Evolutionary conservation across 1,284 basidiomycete species (phyloP), one percentile per base, ranked within the genome.

Genomic region (Sporisorium exsertum): DNA sequence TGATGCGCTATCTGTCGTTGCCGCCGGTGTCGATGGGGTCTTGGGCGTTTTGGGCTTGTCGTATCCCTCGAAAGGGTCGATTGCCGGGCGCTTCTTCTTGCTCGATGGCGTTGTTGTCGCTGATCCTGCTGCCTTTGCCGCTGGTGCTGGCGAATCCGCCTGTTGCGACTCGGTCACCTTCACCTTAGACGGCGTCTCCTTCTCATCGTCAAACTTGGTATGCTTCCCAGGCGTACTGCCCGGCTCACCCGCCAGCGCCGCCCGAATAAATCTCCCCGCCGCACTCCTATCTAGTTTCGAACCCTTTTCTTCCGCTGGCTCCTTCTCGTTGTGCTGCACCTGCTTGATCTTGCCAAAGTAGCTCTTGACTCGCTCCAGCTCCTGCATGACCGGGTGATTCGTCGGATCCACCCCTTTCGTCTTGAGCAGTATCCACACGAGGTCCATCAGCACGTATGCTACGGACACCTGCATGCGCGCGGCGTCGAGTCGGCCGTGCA

Each of bases 401-500:
- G 64, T 55, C 12, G 77, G 43, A 35, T 81, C 79, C 27, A 77
- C 67, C 8, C 80, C 80, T 29, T 76, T 77, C 12, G 72, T 70
- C 42, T 81, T 81, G n/a, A 81, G 47, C 45, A 79, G 35, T 18
- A 81, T 80, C 80, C 80, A 81, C 0, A 81, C 78, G 8, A 81
- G 63, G 35, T 81, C 80, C 54, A 80, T 59, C 2, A 81, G 51
- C 0, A 81, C 77, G 47, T 81, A 81, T 1, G 80, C 80, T 1
- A 73, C 64, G 0, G 67, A 72, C 12, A 73, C 72, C 46, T 81
- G 71, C 64, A 81, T 51, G 42, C 77, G 61, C 15, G 78, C 80
- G 5, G 79, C 66, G 22, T 80, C 76, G 29, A 81, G 68, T 29
- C 71, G 74, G 7, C 79, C 78, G 35, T 67, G 58, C 9, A 79